Conservation (phyloP, 495 filamentous ascomycete species). For the Hypoxylon fragiforme region DNA sequence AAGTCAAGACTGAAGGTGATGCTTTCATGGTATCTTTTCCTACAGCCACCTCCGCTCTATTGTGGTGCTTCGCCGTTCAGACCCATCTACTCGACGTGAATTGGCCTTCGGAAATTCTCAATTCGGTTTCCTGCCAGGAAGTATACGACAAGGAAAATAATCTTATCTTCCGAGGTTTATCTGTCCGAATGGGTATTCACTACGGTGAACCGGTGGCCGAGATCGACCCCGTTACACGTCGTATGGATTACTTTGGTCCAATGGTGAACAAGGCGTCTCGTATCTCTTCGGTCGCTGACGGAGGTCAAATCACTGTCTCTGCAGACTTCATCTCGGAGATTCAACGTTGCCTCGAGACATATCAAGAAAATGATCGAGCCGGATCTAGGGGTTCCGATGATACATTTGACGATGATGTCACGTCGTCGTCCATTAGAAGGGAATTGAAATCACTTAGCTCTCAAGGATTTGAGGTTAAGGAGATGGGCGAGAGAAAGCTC, state of each 20-base stretch:
- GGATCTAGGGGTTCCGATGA: constrained; percentile 71
- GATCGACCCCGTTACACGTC: constrained; percentile 89
- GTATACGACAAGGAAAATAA: constrained; percentile 81
- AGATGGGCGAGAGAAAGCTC: constrained; percentile 88
- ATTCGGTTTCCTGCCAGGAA: constrained; percentile 80
- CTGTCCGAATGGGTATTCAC: constrained; percentile 96
- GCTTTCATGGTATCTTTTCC: constrained; percentile 99
- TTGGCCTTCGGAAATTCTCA: constrained; percentile 92
- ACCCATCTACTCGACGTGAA: constrained; percentile 79
- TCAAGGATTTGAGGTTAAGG: constrained; percentile 95
- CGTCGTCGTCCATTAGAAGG: constrained; percentile 73
- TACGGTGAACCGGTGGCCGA: constrained; percentile 95
- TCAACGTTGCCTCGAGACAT: constrained; percentile 84
- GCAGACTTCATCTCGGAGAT: constrained; percentile 96
- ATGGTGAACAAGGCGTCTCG: constrained; percentile 98
- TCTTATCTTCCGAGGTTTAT: constrained; percentile 87
- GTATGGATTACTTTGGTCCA: constrained; percentile 99
- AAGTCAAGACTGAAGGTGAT: constrained; percentile 99
- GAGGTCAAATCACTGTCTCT: constrained; percentile 94
- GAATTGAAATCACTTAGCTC: constrained; percentile 86
- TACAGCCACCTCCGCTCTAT: constrained; percentile 86
- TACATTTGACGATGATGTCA: constrained; percentile 67
- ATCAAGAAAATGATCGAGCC: constrained; percentile 72
- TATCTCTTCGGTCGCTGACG: constrained; percentile 92
- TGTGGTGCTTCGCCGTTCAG: constrained; percentile 97